phyloP scores from a whole-genome alignment of 2,329 filamentous ascomycete species.

The Cercospora janseana region DNA sequence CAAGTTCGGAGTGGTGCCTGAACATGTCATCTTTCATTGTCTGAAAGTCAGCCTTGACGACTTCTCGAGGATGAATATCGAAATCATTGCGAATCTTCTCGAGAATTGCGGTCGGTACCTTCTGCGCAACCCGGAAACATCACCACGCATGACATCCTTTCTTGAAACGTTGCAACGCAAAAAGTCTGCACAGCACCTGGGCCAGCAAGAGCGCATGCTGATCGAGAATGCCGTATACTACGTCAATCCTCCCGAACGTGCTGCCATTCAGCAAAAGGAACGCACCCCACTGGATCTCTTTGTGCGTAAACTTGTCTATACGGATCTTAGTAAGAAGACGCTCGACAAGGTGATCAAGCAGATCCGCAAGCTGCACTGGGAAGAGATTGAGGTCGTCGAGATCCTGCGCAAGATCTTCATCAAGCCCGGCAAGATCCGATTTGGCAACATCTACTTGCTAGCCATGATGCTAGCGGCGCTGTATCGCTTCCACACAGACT shows the following conservation, averaged over 20 bases:
- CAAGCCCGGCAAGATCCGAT: slow-evolving; percentile 95
- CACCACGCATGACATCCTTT: slow-evolving; percentile 89
- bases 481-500: slow-evolving; percentile 87
- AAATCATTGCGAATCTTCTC: slow-evolving; percentile 92
- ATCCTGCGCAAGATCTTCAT: slow-evolving; percentile 89
- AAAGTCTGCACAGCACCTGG: slow-evolving; percentile 91
- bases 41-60: slow-evolving; percentile 96
- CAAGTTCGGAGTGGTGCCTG: slow-evolving; percentile 95
- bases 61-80: slow-evolving; percentile 98
- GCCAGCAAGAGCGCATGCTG: slow-evolving; percentile 94
- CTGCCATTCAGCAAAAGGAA: slow-evolving; percentile 95
- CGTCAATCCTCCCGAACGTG: slow-evolving; percentile 89
- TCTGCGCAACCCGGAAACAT: slow-evolving; percentile 86
- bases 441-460: slow-evolving; percentile 90
- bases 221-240: slow-evolving; percentile 99
- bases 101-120: slow-evolving; percentile 96
- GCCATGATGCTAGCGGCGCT: slow-evolving; percentile 85
- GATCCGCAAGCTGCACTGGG: slow-evolving; percentile 94
- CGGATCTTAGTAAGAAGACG: slow-evolving; percentile 90
- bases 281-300: slow-evolving; percentile 90
- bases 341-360: slow-evolving; percentile 93
- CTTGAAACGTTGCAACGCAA: slow-evolving; percentile 93
- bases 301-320: slow-evolving; percentile 86
- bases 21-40: slow-evolving; percentile 98
- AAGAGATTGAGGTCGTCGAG: slow-evolving; percentile 79